Evolutionary conservation across 2,329 filamentous ascomycete genomes (phyloP).

Genomic region (Atkinsonella texensis): DNA sequence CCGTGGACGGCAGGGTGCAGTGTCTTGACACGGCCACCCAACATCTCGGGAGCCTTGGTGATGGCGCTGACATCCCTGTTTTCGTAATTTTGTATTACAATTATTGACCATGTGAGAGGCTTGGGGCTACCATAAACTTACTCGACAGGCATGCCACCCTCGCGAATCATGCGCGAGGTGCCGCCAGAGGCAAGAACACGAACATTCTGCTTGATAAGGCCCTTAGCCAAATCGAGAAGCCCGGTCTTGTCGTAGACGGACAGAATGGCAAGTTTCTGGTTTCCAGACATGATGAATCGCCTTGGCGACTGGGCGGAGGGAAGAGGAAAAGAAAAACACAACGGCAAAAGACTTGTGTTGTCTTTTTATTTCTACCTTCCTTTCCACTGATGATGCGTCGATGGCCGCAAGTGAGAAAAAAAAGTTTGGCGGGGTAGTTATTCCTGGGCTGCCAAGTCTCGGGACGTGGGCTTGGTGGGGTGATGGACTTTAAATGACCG

Average conservation of each 20-base stretch:
- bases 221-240: slow-evolving; percentile 82
- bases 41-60: slow-evolving; percentile 94
- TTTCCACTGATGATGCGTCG: no score
- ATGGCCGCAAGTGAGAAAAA: no score
- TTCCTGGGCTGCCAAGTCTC: no score
- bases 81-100: neutral
- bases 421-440: no score
- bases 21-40: slow-evolving; percentile 76
- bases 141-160: slow-evolving; percentile 92
- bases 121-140: slow-evolving; percentile 33
- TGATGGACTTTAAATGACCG: no score
- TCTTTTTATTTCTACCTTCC: no score
- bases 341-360: neutral
- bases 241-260: slow-evolving; percentile 99
- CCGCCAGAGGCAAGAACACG: slow-evolving; percentile 90
- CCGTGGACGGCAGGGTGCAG: slow-evolving; percentile 88
- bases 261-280: slow-evolving; percentile 68
- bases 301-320: neutral
- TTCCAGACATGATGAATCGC: slow-evolving; percentile 21
- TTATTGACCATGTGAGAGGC: neutral
- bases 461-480: no score
- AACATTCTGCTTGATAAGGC: slow-evolving; percentile 77
- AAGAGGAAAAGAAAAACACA: neutral
- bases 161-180: slow-evolving; percentile 91
- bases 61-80: slow-evolving; percentile 89